Base-by-base conservation (phyloP, 108 stramenopile species). In the Bacterosira constricta region DNA sequence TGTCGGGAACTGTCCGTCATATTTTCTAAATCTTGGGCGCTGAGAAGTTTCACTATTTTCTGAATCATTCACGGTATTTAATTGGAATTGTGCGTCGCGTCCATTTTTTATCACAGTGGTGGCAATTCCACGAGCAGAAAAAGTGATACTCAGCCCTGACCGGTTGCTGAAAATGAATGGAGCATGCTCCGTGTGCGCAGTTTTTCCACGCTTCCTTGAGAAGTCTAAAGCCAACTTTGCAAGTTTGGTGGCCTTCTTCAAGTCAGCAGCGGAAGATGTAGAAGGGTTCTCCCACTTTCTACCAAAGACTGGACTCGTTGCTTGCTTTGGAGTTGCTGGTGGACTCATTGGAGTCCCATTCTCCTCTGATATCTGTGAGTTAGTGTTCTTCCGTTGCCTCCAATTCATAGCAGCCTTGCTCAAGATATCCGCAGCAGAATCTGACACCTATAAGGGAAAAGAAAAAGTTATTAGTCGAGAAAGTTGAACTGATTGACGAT, bases 151-250 rank as follows among this genome's bases (percentile, higher is more conserved):
- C 26, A 90, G 44, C 0, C 90, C 90, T 20, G 85, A 85, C 25
- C 77, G 69, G 66, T 90, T 90, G 21, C 82, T 37, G 15, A 90
- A 77, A 27, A 90, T 57, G 60, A 90, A 90, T 10, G 90, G 90
- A 29, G 61, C 41, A n/a, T 66, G 58, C 15, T 38, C 56, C 23
- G 39, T 59, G 37, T 25, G 54, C 20, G 17, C 66, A 59, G 34
- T 29, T 56, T 66, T 66, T 25, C 57, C 57, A 59, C 56, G 29
- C 36, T 66, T 66, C 5, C 56, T 20, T 21, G 66, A 56, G 53
- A 66, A 58, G 12, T 56, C 66, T 11, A 66, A 37, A n/a, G 66
- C 66, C 15, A 66, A 23, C 34, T 85, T 88, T 21, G 86, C 73
- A 6, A 81, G 74, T 13, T 83, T 79, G 12, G 70, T 45, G 49